Percentiles rank a stretch among this genome's conserved stretches.
These are phyloP conservation scores for Gremmenia infestans DNA, from an alignment of 2,329 filamentous ascomycete species.

Conservation along the genomic window DNA sequence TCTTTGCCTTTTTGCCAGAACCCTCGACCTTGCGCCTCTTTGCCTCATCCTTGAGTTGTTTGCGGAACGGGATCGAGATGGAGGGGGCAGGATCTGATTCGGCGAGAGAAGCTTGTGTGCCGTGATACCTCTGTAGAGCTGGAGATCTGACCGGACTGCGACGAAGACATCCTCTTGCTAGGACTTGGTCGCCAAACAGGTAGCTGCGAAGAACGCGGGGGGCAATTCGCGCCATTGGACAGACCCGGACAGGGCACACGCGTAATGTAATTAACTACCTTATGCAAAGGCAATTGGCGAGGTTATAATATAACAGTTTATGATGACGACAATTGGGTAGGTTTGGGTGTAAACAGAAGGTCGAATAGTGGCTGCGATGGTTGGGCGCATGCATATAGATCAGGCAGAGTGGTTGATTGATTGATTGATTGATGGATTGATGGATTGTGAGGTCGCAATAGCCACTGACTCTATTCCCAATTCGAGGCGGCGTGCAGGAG, in stretches of 20 bases:
- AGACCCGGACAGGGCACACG: background rate
- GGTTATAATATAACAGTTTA: background rate
- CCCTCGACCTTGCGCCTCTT: conserved; percentile 41
- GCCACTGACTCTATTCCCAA: conserved; percentile 5
- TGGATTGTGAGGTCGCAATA: background rate
- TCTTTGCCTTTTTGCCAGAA: conserved; percentile 28
- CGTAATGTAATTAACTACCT: background rate
- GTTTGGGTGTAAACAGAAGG: background rate
- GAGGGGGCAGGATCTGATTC: conserved; percentile 8
- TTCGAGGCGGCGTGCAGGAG: conserved; percentile 15
- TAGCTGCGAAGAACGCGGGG: conserved; percentile 28
- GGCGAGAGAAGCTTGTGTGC: conserved; percentile 12
- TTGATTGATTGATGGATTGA: background rate
- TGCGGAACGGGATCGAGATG: conserved; percentile 52
- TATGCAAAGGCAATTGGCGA: conserved; percentile 7
- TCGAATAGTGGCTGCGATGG: background rate
- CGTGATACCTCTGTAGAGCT: conserved; percentile 10
- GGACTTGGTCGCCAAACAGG: conserved; percentile 27
- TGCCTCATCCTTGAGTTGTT: conserved; percentile 66
- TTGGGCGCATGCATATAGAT: no score
- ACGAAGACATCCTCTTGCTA: conserved; percentile 24
- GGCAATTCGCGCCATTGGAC: conserved; percentile 26
- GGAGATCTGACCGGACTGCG: conserved; percentile 2
- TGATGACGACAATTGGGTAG: background rate
- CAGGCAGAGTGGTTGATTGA: background rate